These are phyloP conservation scores for Metschnikowia peoriensis DNA, from an alignment of 805 yeast species.

Conservation along the genomic window DNA sequence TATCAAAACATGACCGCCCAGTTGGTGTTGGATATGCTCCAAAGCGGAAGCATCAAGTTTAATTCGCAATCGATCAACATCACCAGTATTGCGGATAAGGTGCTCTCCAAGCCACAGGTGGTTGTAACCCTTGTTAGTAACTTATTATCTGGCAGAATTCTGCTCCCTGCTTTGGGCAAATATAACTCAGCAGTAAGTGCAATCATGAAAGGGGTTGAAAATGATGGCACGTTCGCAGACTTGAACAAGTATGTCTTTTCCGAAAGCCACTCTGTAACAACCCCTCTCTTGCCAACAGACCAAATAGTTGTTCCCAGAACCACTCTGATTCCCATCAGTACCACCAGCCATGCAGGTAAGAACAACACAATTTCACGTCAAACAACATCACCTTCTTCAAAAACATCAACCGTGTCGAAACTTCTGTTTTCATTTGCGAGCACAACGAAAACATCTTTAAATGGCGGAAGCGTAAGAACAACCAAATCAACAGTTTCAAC, in stretches of 20 bases:
- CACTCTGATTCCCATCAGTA: conserved; percentile 3
- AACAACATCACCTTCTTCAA: background rate
- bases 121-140: conserved; percentile 22
- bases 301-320: conserved; percentile 18
- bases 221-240: conserved; percentile 35
- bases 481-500: background rate
- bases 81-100: conserved; percentile 23
- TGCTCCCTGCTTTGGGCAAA: conserved; percentile 20
- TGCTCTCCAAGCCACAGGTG: conserved; percentile 24
- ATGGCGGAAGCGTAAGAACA: background rate
- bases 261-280: conserved; percentile 18
- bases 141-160: conserved; percentile 24
- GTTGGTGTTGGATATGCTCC: conserved; percentile 27
- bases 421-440: background rate
- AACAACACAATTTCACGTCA: background rate
- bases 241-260: conserved; percentile 37
- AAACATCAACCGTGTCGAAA: background rate
- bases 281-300: conserved; percentile 17
- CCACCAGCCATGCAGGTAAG: background rate
- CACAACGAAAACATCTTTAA: conserved; percentile 1
- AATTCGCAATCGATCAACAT: conserved; percentile 25
- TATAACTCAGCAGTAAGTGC: conserved; percentile 31
- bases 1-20: conserved; percentile 38
- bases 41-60: conserved; percentile 27
- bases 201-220: conserved; percentile 33